Percentiles rank a stretch among this genome's conserved stretches.
Conservation (phyloP, 2,329 filamentous ascomycete species). For the Chrysoporthe deuterocubensis region DNA sequence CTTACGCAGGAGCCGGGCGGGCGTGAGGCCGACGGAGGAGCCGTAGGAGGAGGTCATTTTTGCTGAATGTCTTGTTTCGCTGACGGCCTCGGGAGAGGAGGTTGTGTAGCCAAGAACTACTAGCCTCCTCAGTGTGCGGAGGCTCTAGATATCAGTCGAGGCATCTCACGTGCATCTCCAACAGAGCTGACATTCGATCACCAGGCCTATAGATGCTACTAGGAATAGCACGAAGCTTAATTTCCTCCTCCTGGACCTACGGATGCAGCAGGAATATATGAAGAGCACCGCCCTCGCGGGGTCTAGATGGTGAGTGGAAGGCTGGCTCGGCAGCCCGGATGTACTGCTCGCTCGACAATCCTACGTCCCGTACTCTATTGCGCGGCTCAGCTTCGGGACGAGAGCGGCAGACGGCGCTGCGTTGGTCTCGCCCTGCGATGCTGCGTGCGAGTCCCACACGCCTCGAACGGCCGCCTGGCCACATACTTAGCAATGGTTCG, state of each 20-base stretch:
- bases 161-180: background rate
- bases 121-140: background rate
- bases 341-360: too few species aligned
- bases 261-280: background rate
- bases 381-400: too few species aligned
- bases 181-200: background rate
- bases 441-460: too few species aligned
- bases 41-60: conserved; percentile 7
- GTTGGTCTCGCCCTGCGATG: too few species aligned
- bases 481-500: too few species aligned
- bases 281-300: background rate
- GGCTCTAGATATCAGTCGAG: background rate
- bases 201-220: background rate
- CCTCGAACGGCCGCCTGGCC: too few species aligned
- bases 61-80: background rate
- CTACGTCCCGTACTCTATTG: too few species aligned
- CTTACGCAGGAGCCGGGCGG: conserved; percentile 5
- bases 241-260: background rate
- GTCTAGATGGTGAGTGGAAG: background rate
- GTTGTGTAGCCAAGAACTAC: background rate
- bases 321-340: too few species aligned
- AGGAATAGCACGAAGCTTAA: background rate
- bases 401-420: too few species aligned
- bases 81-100: background rate
- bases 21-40: conserved; percentile 3